phyloP scores from a whole-genome alignment of 129 eudicot species.

The Solidago caesia region DNA sequence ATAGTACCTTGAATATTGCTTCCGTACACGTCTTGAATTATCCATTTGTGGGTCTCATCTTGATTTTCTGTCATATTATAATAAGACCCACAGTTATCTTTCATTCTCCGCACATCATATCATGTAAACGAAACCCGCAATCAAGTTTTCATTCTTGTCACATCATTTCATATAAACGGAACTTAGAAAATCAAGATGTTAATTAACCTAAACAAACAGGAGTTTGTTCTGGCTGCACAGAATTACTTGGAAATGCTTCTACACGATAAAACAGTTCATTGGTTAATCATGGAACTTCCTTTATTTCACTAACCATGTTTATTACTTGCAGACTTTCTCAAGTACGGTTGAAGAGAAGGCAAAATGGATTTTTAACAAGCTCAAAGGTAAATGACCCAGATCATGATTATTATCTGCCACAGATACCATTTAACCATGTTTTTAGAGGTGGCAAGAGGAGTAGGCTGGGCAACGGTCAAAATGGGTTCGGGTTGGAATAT shows the following conservation, averaged over 20 bases:
- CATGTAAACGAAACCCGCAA: neutral
- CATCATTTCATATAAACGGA: neutral
- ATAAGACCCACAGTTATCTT: neutral
- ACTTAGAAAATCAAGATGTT: neutral
- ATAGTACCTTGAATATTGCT: too few relatives aligned
- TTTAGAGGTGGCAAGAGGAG: conserved; percentile 38
- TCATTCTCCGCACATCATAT: too few relatives aligned
- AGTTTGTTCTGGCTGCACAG: neutral
- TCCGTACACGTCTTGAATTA: neutral
- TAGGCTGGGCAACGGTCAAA: conserved; percentile 40
- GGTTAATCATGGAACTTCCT: neutral
- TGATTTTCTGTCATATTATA: neutral
- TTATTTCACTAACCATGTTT: neutral
- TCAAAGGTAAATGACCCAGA: conserved; percentile 39
- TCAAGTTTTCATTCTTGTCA: neutral
- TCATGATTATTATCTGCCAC: conserved; percentile 37
- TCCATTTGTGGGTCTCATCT: neutral
- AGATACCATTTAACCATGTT: conserved; percentile 34
- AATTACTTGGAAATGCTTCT: neutral
- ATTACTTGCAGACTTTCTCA: conserved; percentile 60
- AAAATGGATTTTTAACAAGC: conserved; percentile 91
- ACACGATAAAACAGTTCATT: neutral
- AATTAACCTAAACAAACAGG: neutral
- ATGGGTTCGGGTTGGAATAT: conserved; percentile 24
- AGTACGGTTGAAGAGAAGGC: conserved; percentile 89